These are phyloP conservation scores for Smithsoniella earleae DNA, from an alignment of 163 green algal genomes.

Conservation along the genomic window DNA sequence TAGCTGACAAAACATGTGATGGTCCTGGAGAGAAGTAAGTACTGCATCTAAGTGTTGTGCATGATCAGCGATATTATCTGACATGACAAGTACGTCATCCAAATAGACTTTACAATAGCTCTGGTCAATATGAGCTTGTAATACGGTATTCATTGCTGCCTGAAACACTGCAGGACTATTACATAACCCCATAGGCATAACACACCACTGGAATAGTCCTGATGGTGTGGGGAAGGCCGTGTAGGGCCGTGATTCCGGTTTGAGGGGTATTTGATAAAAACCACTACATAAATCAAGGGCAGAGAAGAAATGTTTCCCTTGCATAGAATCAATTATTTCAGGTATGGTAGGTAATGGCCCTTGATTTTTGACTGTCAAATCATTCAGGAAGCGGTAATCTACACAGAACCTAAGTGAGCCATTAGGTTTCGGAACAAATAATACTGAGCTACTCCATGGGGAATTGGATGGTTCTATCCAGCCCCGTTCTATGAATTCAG, in stretches of 20 bases:
- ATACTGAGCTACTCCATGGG: background rate
- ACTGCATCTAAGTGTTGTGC: conserved; percentile 42
- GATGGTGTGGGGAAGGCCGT: conserved; percentile 46
- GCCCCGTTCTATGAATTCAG: background rate
- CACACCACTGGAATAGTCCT: conserved; percentile 46
- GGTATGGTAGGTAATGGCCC: background rate
- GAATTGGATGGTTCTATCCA: conserved; percentile 23
- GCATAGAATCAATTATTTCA: background rate
- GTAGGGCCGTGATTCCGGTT: conserved; percentile 13
- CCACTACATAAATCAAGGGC: background rate
- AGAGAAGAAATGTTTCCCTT: background rate
- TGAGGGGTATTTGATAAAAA: conserved; percentile 1
- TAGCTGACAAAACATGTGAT: conserved; percentile 45
- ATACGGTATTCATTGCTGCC: conserved; percentile 33
- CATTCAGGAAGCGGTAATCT: conserved; percentile 20
- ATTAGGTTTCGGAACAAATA: conserved; percentile 16
- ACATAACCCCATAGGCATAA: conserved; percentile 52
- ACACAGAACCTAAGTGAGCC: conserved; percentile 3
- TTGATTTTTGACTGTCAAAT: conserved; percentile 3
- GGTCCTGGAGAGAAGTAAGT: conserved; percentile 35
- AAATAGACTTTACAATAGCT: conserved; percentile 52
- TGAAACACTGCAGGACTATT: conserved; percentile 60
- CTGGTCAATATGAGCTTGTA: conserved; percentile 36
- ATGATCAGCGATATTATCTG: conserved; percentile 45
- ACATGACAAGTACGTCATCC: conserved; percentile 62